phyloP scores from a whole-genome alignment of 495 filamentous ascomycete genomes.

The Aspergillus leporis region DNA sequence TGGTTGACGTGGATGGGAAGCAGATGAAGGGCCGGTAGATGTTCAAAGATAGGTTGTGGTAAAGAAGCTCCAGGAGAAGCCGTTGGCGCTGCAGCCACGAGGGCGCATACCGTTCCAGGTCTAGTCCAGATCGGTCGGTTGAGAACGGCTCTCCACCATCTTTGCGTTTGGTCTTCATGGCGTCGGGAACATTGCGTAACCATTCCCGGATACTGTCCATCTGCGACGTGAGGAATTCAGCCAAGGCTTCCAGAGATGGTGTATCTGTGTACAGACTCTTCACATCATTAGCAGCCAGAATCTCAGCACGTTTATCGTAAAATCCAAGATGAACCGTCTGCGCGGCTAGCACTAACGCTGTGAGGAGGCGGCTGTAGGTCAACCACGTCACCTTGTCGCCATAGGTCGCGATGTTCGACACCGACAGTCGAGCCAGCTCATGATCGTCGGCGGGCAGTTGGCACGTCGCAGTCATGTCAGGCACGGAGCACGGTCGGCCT shows the following conservation, averaged over 20 bases:
- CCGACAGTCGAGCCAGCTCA: too few relatives aligned
- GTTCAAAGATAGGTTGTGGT: constrained; percentile 28
- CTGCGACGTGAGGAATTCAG: too few relatives aligned
- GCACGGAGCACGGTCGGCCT: constrained; percentile 47
- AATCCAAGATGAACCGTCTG: too few relatives aligned
- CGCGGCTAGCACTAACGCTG: too few relatives aligned
- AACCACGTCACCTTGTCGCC: too few relatives aligned
- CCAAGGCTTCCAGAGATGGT: too few relatives aligned
- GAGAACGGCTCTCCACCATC: constrained; percentile 40
- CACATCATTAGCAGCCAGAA: not conserved
- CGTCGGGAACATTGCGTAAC: constrained; percentile 33
- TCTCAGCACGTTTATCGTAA: constrained; percentile 20
- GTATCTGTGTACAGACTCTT: too few relatives aligned
- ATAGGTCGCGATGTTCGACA: too few relatives aligned
- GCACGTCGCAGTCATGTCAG: constrained; percentile 28
- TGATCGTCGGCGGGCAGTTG: too few relatives aligned
- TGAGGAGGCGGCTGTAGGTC: too few relatives aligned
- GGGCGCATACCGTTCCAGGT: constrained; percentile 40
- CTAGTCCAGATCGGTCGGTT: constrained; percentile 35
- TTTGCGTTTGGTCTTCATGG: constrained; percentile 38
- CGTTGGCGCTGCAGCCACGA: constrained; percentile 34
- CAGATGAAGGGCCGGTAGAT: constrained; percentile 30
- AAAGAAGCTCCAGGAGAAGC: constrained; percentile 30
- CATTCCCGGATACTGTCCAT: constrained; percentile 22
- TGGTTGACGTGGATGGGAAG: constrained; percentile 1